These are phyloP conservation scores for Yamadazyma olivae DNA, from an alignment of 805 yeast species.

Conservation along the genomic window DNA sequence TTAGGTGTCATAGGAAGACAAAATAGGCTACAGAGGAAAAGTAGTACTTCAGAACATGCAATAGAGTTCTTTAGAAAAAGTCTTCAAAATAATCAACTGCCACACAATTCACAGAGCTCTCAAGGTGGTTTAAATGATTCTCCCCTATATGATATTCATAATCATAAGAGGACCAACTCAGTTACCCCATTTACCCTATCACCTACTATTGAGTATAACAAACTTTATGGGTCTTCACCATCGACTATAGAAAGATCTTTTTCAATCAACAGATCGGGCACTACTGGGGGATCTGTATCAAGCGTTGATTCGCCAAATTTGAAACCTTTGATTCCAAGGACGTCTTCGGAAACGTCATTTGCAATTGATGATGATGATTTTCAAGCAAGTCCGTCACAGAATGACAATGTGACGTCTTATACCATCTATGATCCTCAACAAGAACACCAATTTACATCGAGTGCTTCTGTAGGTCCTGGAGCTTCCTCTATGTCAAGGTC, in stretches of 20 bases:
- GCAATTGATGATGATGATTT: conserved; percentile 52
- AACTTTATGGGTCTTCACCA: conserved; percentile 10
- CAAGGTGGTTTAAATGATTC: conserved; percentile 15
- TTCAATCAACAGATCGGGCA: conserved; percentile 9
- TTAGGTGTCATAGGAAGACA: conserved; percentile 88
- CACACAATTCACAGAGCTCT: conserved; percentile 1
- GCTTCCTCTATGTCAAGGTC: conserved; percentile 8
- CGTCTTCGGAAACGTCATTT: conserved; percentile 58
- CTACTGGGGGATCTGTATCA: conserved; percentile 28
- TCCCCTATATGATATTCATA: conserved; percentile 17
- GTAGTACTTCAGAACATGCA: conserved; percentile 41
- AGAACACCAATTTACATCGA: conserved; percentile 12
- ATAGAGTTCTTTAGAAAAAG: conserved; percentile 37
- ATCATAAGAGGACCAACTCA: conserved; percentile 36
- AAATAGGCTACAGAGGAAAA: conserved; percentile 38
- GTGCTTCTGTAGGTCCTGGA: not conserved
- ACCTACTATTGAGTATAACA: conserved; percentile 30
- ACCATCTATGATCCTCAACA: conserved; percentile 76
- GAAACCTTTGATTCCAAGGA: conserved; percentile 45
- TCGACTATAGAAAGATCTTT: conserved; percentile 4
- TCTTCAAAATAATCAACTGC: conserved; percentile 12
- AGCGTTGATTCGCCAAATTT: conserved; percentile 49
- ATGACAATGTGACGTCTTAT: conserved; percentile 29
- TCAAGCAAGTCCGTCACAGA: conserved; percentile 22
- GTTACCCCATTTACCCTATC: conserved; percentile 45